Base-by-base conservation (phyloP, 2,329 filamentous ascomycete genomes). In the Diaporthe sp. region DNA sequence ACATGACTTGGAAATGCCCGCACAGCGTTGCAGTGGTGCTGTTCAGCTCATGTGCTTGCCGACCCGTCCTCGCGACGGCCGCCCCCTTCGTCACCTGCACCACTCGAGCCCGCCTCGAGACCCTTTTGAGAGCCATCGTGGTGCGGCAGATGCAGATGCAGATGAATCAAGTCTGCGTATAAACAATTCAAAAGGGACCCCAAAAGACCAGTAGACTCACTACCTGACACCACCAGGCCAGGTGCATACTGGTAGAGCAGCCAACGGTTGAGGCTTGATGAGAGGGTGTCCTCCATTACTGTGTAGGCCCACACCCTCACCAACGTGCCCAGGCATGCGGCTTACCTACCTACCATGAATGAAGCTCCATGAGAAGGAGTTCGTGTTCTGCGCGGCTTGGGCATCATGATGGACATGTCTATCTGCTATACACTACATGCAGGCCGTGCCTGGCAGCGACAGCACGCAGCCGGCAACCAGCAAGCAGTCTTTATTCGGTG, bases 11-110 rank as follows among this genome's bases (percentile, higher is more conserved):
- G 65, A 69, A 69, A 22, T 42, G 65, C 65, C 65, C 34, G 65
- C 65, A 55, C 65, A 69, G 49, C 65, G 65, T 69, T 42, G 49
- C 65, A 69, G 65, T 31, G 42, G 65, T 69, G 65, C 65, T 69
- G 34, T 69, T 69, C 65, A 69, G 65, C 65, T 69, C 65, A 69
- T 69, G 65, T 69, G 65, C 65, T 69, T 69, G 49, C 65, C 65
- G 65, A 55, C 65, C 65, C 49, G 49, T 69, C 65, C 65, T 69
- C 49, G 65, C 65, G 49, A 69, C 46, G 65, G 49, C 49, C 49
- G 65, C 46, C 49, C 34, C 46, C 65, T 69, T 42, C 31, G 49
- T 55, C 65, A 69, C 65, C 65, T 69, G 65, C n/a, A 31, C 65
- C 31, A 51, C 65, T 31, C 15, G 65, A 51, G 31, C 46, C n/a